Evolutionary conservation across 176 grass and related monocot genomes (phyloP).

Genomic region (Triticum timopheevii): DNA sequence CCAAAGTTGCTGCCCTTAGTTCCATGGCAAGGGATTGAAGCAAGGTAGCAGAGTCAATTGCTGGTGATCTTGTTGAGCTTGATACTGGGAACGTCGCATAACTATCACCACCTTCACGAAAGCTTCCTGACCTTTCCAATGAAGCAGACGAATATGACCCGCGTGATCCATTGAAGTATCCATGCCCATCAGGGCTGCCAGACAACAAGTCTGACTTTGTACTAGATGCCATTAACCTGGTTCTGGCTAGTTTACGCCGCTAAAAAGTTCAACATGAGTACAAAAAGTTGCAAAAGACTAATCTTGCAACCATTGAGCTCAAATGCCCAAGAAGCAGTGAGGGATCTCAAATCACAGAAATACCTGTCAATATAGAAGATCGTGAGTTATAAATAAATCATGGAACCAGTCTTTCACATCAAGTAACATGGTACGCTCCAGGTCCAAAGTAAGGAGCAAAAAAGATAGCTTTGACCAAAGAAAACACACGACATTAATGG

Average conservation of each 20-base stretch:
- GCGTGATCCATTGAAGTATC: conserved; percentile 56
- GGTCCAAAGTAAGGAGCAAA: conserved; percentile 8
- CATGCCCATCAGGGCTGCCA: conserved; percentile 63
- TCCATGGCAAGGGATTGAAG: conserved; percentile 73
- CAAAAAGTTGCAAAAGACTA: conserved; percentile 16
- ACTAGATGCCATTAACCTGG: conserved; percentile 56
- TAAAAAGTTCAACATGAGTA: conserved; percentile 30
- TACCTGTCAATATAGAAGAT: conserved; percentile 36
- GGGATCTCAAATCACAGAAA: conserved; percentile 33
- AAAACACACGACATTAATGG: conserved; percentile 1
- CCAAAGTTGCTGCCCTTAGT: conserved; percentile 44
- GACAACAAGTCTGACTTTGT: conserved; percentile 75
- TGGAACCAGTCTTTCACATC: background rate
- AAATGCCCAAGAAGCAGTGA: conserved; percentile 9
- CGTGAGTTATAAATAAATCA: conserved; percentile 10
- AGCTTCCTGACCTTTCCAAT: conserved; percentile 67
- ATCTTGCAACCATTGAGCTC: conserved; percentile 43
- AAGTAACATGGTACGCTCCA: background rate
- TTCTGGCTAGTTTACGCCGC: conserved; percentile 29
- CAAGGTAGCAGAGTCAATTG: conserved; percentile 47
- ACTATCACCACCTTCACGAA: conserved; percentile 63
- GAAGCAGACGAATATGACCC: conserved; percentile 51
- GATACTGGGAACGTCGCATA: conserved; percentile 42
- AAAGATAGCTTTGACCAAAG: conserved; percentile 10
- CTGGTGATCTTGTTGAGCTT: conserved; percentile 53